Evolutionary conservation across 2,329 filamentous ascomycete species (phyloP), one percentile per base, ranked within the genome.

Genomic region (Cercospora brassicicola): DNA sequence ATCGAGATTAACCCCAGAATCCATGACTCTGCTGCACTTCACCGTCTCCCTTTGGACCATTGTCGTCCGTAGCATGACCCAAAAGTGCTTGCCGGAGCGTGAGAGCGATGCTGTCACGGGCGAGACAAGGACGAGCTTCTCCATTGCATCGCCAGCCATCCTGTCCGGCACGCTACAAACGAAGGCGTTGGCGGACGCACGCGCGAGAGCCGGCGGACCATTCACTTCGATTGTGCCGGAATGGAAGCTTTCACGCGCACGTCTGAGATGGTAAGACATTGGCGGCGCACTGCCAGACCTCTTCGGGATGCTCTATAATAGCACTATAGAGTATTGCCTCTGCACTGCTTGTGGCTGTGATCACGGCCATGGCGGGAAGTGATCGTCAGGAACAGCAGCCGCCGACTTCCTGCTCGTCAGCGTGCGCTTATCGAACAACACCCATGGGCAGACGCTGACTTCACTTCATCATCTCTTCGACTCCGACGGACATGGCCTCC

Each of bases 371-470:
- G 6, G 8, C 53, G 11, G 62, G 62, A 18, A 64, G 36, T 42
- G 64, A 66, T 66, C 59, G 64, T 28, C 64, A 66, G 64, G 64
- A 66, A 66, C 64, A 39, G 26, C 20, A 30, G 9, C 26, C 26
- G 20, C 30, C 57, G 28, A 39, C 30, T 45, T 45, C 39, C 39
- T 45, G 39, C 39, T 45, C 39, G 39, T 45, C 39, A 45, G 39
- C 39, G n/a, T 45, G 39, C 39, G 39, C 39, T 18, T 18, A 45
- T 45, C n/a, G 39, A 18, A 36, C 33, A 36, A 6, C 33, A 36
- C 33, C 33, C 33, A 36, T 36, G 33, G 33, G 33, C 33, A 6
- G 33, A 45, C n/a, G 39, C 39, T 18, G 15, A 9, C 39, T n/a
- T 45, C 39, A 45, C 39, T 45, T 45, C 39, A 45, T 18, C 39